Base-by-base conservation (phyloP, 768 basidiomycete genomes). In the Butyriboletus loyo region DNA sequence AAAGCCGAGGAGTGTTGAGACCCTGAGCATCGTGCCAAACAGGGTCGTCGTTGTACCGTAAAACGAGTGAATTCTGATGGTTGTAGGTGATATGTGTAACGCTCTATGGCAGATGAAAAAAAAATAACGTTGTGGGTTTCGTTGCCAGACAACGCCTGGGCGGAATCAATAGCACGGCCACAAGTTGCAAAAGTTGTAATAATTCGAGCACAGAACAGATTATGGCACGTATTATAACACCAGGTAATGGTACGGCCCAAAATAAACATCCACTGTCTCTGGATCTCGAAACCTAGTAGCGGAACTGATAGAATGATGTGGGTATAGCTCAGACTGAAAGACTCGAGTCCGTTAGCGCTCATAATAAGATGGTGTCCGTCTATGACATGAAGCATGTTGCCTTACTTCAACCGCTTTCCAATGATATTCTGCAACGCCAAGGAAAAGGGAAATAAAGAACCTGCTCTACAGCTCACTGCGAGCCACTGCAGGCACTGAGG, bases 1-100 rank as follows among this genome's bases (percentile, higher is more conserved):
- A 66, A 71, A 52, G 70, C 64, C 28, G 64, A 66, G 46, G 72
- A 63, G 47, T 69, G 56, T 42, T 58, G 64, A 50, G 71, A 63
- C 27, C 50, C 54, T 59, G 56, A 43, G 8, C 22, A 43, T 15
- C 63, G 66, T 64, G 45, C 60, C n/a, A n/a, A 24, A 36, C 37
- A 47, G 46, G 37, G 34, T n/a, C 21, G 14, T 7, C 8, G 38
- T 15, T 38, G 32, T 49, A 43, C 49, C 44, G 50, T 50, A 11
- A 46, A 65, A 63, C 31, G 68, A 71, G 49, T 47, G 66, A n/a
- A n/a, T n/a, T n/a, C n/a, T 42, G 39, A 24, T 50, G 27, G 50
- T n/a, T n/a, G n/a, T n/a, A n/a, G n/a, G n/a, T n/a, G n/a, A n/a
- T n/a, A n/a, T n/a, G n/a, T n/a, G n/a, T n/a, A 46, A 49, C 22